Evolutionary conservation across 2,329 filamentous ascomycete species (phyloP).

Genomic region (Exophiala dermatitidis): DNA sequence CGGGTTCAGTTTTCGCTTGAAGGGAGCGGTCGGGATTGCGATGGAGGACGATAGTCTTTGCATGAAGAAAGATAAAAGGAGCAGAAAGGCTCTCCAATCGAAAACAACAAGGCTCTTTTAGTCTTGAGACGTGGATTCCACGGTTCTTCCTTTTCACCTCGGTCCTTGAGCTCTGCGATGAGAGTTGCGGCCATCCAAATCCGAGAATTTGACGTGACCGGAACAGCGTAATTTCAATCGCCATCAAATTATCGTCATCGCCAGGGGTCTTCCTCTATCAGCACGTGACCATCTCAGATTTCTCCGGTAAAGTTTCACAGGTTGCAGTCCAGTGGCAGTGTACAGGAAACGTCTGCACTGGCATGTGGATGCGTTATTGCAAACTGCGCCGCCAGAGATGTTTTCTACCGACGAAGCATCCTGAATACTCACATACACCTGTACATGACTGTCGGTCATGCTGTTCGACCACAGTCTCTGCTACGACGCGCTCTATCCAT

Average conservation of each 20-base stretch:
- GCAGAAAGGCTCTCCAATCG: background rate
- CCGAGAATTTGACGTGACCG: conserved; percentile 3
- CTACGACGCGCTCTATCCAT: conserved; percentile 22
- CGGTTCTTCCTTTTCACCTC: conserved; percentile 8
- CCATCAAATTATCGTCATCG: background rate
- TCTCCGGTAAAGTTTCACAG: background rate
- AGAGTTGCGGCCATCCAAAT: background rate
- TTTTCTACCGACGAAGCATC: conserved; percentile 1
- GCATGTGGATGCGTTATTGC: background rate
- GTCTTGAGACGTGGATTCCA: background rate
- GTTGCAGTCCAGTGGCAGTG: too few relatives aligned
- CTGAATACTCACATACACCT: background rate
- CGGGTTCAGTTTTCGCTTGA: conserved; percentile 8
- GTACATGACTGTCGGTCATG: conserved; percentile 25
- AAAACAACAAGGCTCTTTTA: background rate
- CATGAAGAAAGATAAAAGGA: conserved; percentile 2
- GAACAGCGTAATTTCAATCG: background rate
- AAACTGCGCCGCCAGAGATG: conserved; percentile 3
- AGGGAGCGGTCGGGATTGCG: background rate
- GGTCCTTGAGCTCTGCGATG: background rate
- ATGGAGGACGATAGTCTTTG: conserved; percentile 10
- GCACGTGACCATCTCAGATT: background rate
- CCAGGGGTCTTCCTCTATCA: conserved; percentile 1
- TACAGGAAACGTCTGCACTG: too few relatives aligned
- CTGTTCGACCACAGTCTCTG: conserved; percentile 21